A percentile compares a stretch with the other conserved stretches of the same genome.
Conservation (phyloP, 208 protist species). For the Trypanosoma theileri region DNA sequence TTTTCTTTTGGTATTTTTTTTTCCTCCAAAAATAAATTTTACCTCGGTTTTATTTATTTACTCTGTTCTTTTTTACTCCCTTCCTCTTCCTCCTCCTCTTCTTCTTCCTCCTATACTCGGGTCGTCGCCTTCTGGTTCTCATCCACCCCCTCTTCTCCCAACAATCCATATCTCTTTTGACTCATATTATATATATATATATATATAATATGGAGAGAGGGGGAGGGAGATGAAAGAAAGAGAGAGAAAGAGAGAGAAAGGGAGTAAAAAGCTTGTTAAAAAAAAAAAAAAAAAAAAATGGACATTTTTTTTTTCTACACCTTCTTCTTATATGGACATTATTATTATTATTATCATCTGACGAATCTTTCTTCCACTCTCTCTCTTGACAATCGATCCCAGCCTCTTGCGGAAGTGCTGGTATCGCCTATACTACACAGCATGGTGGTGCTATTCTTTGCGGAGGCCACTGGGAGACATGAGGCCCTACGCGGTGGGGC, state of each 20-base stretch:
- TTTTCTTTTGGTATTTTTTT: not conserved
- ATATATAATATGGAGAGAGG: too few species aligned
- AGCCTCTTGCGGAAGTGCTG: not conserved
- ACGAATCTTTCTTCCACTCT: not conserved
- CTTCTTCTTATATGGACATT: not conserved
- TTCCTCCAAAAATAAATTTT: not conserved
- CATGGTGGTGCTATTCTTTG: not conserved
- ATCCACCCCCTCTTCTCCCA: too few species aligned
- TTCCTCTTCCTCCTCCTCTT: not conserved
- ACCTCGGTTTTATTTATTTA: not conserved
- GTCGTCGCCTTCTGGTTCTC: not conserved
- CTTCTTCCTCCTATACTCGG: not conserved
- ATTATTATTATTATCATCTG: too few species aligned
- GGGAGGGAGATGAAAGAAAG: constrained; percentile 12
- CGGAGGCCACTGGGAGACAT: not conserved
- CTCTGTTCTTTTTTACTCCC: constrained; percentile 6
- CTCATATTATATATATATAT: too few species aligned
- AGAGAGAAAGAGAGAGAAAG: constrained; percentile 23
- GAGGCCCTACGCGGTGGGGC: not conserved
- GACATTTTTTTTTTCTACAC: constrained; percentile 11
- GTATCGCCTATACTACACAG: not conserved
- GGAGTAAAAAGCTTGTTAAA: not conserved
- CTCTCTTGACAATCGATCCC: not conserved
- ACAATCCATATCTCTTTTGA: too few species aligned
- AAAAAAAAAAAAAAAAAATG: constrained; percentile 23